Conservation (phyloP, 257 asterid genomes). For the Linaria vulgaris region DNA sequence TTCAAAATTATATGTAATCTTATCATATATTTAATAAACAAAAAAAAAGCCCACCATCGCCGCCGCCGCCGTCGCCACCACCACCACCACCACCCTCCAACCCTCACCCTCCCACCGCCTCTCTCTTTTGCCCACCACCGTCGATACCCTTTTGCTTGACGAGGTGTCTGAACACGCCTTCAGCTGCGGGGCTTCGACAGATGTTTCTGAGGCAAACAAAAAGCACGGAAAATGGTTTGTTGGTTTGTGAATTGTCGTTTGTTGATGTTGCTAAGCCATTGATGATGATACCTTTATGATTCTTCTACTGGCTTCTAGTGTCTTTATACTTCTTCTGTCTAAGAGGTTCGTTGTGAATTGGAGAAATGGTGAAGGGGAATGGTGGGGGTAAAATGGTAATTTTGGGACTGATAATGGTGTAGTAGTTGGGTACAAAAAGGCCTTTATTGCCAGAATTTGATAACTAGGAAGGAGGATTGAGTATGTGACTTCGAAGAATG, state of each 20-base stretch:
- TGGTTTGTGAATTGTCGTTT: constrained; percentile 27
- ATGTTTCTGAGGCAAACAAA: constrained; percentile 97
- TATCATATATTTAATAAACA: no score
- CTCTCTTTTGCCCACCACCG: no score
- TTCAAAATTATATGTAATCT: no score
- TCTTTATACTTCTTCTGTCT: constrained; percentile 5
- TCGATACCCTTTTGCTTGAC: constrained; percentile 59
- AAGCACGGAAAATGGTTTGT: constrained; percentile 64
- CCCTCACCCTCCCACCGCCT: no score
- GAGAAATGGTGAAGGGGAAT: constrained; percentile 32
- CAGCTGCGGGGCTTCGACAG: constrained; percentile 98
- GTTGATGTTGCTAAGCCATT: constrained; percentile 53
- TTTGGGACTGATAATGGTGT: constrained; percentile 15
- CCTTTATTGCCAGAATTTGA: constrained; percentile 39
- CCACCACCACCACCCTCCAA: no score
- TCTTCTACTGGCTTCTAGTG: constrained; percentile 18
- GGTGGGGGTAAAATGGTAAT: constrained; percentile 30
- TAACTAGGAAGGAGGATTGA: no score
- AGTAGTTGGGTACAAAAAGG: no score
- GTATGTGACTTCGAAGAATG: no score
- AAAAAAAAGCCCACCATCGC: no score
- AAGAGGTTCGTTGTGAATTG: constrained; percentile 9
- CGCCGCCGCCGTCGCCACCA: no score
- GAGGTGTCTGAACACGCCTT: constrained; percentile 78
- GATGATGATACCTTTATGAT: constrained; percentile 42